Evolutionary conservation across 441 rosid genomes (phyloP).

Genomic region (Codiaeum variegatum): DNA sequence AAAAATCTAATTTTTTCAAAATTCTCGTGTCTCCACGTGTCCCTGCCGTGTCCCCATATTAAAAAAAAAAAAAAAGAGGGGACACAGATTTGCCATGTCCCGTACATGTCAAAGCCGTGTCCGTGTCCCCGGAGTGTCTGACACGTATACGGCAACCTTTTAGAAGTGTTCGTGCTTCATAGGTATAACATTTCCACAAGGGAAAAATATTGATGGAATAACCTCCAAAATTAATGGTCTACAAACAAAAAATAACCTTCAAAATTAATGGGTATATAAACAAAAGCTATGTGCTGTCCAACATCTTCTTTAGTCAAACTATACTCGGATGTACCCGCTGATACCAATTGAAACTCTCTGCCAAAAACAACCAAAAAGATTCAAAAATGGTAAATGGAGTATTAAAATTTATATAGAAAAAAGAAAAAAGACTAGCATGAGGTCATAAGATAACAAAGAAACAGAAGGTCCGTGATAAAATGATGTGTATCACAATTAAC

Average conservation of each 20-base stretch:
- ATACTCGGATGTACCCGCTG: conserved; percentile 84
- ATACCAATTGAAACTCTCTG: conserved; percentile 64
- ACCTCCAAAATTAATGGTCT: conserved; percentile 98
- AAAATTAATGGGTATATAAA: conserved; percentile 85
- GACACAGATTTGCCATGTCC: too few relatives aligned
- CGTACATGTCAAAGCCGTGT: too few relatives aligned
- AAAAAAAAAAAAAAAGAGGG: too few relatives aligned
- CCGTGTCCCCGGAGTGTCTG: too few relatives aligned
- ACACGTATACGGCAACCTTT: too few relatives aligned
- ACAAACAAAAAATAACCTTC: conserved; percentile 86
- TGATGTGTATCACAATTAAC: not conserved
- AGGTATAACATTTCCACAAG: conserved; percentile 11
- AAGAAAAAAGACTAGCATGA: not conserved
- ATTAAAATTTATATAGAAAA: conserved; percentile 1
- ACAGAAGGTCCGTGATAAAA: not conserved
- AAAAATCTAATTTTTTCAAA: too few relatives aligned
- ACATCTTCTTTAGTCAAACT: conserved; percentile 85
- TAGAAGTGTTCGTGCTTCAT: too few relatives aligned
- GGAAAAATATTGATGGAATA: conserved; percentile 24
- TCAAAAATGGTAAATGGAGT: not conserved
- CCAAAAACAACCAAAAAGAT: conserved; percentile 23
- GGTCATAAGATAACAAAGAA: not conserved
- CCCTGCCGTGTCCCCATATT: too few relatives aligned
- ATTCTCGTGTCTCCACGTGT: too few relatives aligned
- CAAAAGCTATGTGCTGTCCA: conserved; percentile 69